Percentiles rank a stretch among this genome's conserved stretches.
phyloP scores from a whole-genome alignment of 1,139 yeast genomes.

The Nakaseomyces kungkrabaensis region DNA sequence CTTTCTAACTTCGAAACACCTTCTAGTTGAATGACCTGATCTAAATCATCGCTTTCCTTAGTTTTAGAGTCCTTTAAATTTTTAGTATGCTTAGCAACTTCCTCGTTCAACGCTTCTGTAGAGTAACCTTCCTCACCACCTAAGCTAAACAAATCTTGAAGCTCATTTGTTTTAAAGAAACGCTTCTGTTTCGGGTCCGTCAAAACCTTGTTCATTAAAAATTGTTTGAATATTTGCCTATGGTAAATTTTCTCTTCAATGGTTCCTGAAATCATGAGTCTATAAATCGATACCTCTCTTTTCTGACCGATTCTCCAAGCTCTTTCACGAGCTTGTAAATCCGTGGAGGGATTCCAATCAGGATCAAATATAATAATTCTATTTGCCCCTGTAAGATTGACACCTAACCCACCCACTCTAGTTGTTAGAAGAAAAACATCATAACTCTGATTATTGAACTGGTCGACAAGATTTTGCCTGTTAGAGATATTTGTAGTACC shows the following conservation, averaged over 20 bases:
- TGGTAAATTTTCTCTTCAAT: conserved; percentile 96
- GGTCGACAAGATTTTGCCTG: conserved; percentile 72
- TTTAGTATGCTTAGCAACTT: conserved; percentile 28
- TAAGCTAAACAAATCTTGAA: conserved; percentile 78
- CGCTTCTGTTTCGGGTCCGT: conserved; percentile 93
- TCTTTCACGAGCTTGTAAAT: conserved; percentile 90
- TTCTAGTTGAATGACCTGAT: conserved; percentile 40
- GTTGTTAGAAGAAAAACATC: conserved; percentile 78
- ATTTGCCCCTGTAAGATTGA: conserved; percentile 90
- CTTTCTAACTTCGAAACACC: conserved; percentile 39
- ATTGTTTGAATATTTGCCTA: conserved; percentile 91
- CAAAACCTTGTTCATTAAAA: conserved; percentile 82
- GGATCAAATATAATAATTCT: conserved; percentile 92
- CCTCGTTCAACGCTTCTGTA: conserved; percentile 23
- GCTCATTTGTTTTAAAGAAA: conserved; percentile 83
- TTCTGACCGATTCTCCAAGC: conserved; percentile 98
- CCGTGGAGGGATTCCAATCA: conserved; percentile 98
- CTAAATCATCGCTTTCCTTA: conserved; percentile 45
- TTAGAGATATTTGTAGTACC: conserved; percentile 77
- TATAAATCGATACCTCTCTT: conserved; percentile 82
- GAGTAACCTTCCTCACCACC: conserved; percentile 63
- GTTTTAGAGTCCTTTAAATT: conserved; percentile 21
- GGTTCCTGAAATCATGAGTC: conserved; percentile 89
- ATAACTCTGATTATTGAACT: conserved; percentile 53
- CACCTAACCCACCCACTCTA: conserved; percentile 92